Base-by-base conservation (phyloP, 805 yeast species). In the Saccharomycodes ludwigii region DNA sequence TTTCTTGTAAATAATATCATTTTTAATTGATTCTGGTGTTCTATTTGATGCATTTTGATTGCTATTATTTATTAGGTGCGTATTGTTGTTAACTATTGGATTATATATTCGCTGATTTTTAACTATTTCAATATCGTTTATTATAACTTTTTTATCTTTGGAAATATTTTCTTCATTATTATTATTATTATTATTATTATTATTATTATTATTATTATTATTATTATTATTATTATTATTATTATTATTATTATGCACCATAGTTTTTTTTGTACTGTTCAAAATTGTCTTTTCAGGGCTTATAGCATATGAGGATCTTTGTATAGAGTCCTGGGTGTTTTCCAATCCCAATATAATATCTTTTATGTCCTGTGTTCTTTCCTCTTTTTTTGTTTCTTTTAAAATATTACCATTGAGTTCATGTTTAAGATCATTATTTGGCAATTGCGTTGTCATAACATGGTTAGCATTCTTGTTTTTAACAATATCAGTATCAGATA, bases 371-470 rank as follows among this genome's bases (percentile, higher is more conserved):
- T n/a, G n/a, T n/a, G n/a, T n/a, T n/a, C n/a, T 20, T 22, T n/a
- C 24, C n/a, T 8, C 14, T 22, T 22, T 22, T 22, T n/a, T 22
- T 13, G 18, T 13, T 18, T 10, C 13, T 19, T 12, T 25, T 9
- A n/a, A n/a, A n/a, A n/a, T n/a, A 11, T 21, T 18, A 10, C n/a
- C 24, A 16, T 34, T 35, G 13, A 21, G 14, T 23, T 34, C 35
- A 24, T 31, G 23, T 13, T 33, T 29, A n/a, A 31, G 22, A 9
- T 28, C 20, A 10, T 44, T 39, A 16, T 32, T 39, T 13, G 4
- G 7, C 23, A 39, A 44, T 6, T 42, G 46, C 18, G 41, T 40
- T 9, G 33, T 34, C 29, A 37, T 29, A 10, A 21, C 33, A 17
- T 23, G 16, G 19, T 19, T 31, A 25, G 14, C 25, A 19, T 13